Evolutionary conservation across 345 rosid species (phyloP).

Genomic region (Hibiscus trionum): DNA sequence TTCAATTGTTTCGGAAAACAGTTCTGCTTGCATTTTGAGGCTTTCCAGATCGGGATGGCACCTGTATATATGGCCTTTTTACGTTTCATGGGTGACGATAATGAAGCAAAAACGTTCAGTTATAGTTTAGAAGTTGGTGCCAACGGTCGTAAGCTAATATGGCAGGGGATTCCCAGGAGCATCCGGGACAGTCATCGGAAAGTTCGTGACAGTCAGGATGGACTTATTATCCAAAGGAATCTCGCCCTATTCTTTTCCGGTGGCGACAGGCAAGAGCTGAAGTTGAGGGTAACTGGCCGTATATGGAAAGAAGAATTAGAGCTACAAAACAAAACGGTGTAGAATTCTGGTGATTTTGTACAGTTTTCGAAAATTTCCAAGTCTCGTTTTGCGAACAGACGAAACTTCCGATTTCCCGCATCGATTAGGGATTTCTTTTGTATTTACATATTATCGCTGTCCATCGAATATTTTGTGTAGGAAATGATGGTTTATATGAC

Average conservation of each 20-base stretch:
- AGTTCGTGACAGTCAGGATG: conserved; percentile 36
- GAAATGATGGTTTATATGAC: neutral
- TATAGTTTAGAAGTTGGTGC: conserved; percentile 32
- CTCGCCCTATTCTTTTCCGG: conserved; percentile 35
- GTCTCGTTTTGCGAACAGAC: neutral
- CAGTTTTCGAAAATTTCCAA: neutral
- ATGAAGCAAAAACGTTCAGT: conserved; percentile 35
- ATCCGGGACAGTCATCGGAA: conserved; percentile 27
- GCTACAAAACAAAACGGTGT: neutral
- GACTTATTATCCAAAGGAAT: conserved; percentile 37
- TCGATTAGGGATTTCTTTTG: neutral
- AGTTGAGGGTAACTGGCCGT: conserved; percentile 45
- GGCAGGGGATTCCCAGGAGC: conserved; percentile 36
- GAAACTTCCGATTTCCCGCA: neutral
- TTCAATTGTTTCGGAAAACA: conserved; percentile 30
- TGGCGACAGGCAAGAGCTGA: conserved; percentile 38
- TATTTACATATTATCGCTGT: neutral
- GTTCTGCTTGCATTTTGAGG: conserved; percentile 36
- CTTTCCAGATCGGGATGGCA: conserved; percentile 26
- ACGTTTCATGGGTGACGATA: conserved; percentile 39
- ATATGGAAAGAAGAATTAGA: conserved; percentile 40
- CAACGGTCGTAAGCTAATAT: conserved; percentile 28
- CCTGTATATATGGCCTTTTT: conserved; percentile 32
- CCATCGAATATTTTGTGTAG: neutral
- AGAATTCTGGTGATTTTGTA: neutral